A percentile compares a stretch with the other conserved stretches of the same genome.
phyloP scores from a whole-genome alignment of 2,329 filamentous ascomycete genomes.

The Aspergillus novofumigatus region DNA sequence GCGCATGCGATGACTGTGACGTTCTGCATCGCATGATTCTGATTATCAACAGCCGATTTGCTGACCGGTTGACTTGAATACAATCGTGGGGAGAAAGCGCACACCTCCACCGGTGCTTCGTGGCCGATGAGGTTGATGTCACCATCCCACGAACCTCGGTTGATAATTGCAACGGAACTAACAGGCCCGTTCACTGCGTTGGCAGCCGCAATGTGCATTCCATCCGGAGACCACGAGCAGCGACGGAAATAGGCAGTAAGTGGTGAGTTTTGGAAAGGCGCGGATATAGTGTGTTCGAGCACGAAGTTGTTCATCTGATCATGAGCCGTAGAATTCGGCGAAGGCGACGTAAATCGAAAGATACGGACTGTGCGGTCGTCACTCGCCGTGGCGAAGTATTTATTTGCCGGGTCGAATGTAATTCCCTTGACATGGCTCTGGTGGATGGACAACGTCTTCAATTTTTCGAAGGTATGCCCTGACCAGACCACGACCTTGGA shows the following conservation, averaged over 20 bases:
- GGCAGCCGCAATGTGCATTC: conserved; percentile 91
- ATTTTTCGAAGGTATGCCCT: conserved; percentile 93
- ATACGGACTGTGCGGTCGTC: conserved; percentile 97
- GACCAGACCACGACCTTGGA: conserved; percentile 99
- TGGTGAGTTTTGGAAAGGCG: conserved; percentile 85
- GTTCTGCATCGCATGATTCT: conserved; percentile 39
- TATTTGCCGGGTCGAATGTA: conserved; percentile 97
- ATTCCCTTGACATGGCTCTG: conserved; percentile 98
- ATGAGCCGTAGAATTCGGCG: conserved; percentile 85
- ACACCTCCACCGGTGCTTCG: conserved; percentile 94
- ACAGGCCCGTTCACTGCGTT: conserved; percentile 97
- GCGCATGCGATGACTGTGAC: conserved; percentile 92
- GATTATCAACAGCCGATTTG: conserved; percentile 43
- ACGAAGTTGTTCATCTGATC: conserved; percentile 97
- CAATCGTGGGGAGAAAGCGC: conserved; percentile 88
- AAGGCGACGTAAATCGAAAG: conserved; percentile 87
- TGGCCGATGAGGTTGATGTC: conserved; percentile 97
- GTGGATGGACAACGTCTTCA: conserved; percentile 89
- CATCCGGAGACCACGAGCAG: conserved; percentile 97
- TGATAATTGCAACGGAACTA: conserved; percentile 93
- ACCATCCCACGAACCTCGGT: conserved; percentile 86
- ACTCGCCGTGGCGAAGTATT: conserved; percentile 97
- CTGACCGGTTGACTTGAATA: conserved; percentile 67
- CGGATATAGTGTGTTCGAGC: conserved; percentile 83
- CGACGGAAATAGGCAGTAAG: conserved; percentile 94